Conservation (phyloP, 2,329 filamentous ascomycete species). For the Monosporascus sp. region DNA sequence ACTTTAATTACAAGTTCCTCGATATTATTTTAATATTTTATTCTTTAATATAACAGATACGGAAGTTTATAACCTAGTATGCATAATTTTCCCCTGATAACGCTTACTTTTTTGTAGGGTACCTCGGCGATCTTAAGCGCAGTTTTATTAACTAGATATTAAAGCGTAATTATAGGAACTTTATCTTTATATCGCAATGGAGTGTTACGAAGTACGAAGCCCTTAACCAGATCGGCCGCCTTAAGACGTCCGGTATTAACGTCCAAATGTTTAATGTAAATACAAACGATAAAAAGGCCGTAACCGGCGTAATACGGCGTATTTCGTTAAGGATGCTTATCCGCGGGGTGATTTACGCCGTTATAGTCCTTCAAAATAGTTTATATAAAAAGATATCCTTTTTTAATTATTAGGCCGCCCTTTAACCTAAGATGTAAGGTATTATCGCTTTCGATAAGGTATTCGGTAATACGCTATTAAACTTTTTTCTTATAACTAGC, state of each 20-base stretch:
- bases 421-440: constrained; percentile 12
- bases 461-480: constrained; percentile 5
- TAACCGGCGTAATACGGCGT: constrained; percentile 3
- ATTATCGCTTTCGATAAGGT: constrained; percentile 9
- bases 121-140: constrained; percentile 30
- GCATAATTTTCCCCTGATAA: no score
- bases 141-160: constrained; percentile 26
- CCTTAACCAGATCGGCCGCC: constrained; percentile 5
- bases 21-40: no score
- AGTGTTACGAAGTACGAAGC: constrained; percentile 22
- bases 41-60: no score
- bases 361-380: constrained; percentile 19
- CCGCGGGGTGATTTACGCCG: constrained; percentile 20
- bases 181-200: constrained; percentile 29
- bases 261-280: constrained; percentile 8
- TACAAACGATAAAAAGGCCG: constrained; percentile 4
- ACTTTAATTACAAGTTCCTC: no score
- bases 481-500: constrained; percentile 8
- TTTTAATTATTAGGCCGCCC: neutral
- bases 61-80: no score
- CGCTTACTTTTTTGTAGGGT: constrained; percentile 31
- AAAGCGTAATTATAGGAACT: constrained; percentile 23
- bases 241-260: constrained; percentile 5
- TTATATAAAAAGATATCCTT: constrained; percentile 8
- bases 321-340: constrained; percentile 8